Conservation (phyloP, 2,329 filamentous ascomycete species). For the Dactylellina leptospora region DNA sequence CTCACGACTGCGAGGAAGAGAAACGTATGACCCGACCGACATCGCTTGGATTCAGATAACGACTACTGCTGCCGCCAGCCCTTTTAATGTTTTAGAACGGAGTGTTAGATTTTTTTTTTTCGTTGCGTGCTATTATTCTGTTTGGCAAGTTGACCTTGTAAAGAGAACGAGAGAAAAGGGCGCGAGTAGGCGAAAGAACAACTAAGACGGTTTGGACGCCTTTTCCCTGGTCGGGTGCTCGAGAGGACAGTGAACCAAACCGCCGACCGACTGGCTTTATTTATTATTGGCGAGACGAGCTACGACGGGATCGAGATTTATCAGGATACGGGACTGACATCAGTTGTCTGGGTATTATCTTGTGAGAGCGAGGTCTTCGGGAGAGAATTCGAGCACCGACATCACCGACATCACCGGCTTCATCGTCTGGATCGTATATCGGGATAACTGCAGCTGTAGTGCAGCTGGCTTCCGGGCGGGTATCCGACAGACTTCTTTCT, state of each 20-base stretch:
- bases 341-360: too few species aligned
- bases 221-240: constrained; percentile 42
- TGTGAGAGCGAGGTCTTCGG: too few species aligned
- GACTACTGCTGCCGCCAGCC: background rate
- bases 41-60: too few species aligned
- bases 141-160: too few species aligned
- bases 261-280: background rate
- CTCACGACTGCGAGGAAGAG: too few species aligned
- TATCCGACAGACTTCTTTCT: too few species aligned
- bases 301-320: too few species aligned
- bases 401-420: background rate
- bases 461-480: background rate
- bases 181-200: constrained; percentile 48
- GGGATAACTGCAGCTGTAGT: constrained; percentile 5
- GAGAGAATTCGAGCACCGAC: constrained; percentile 5
- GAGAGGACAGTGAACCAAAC: background rate
- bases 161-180: constrained; percentile 9
- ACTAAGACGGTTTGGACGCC: constrained; percentile 48
- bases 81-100: background rate
- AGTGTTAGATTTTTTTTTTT: background rate
- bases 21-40: too few species aligned
- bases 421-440: background rate
- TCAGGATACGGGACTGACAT: too few species aligned
- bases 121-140: too few species aligned
- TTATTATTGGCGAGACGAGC: constrained; percentile 11